These are phyloP conservation scores for Aspergillus affinis DNA, from an alignment of 495 filamentous ascomycete species.

Conservation along the genomic window DNA sequence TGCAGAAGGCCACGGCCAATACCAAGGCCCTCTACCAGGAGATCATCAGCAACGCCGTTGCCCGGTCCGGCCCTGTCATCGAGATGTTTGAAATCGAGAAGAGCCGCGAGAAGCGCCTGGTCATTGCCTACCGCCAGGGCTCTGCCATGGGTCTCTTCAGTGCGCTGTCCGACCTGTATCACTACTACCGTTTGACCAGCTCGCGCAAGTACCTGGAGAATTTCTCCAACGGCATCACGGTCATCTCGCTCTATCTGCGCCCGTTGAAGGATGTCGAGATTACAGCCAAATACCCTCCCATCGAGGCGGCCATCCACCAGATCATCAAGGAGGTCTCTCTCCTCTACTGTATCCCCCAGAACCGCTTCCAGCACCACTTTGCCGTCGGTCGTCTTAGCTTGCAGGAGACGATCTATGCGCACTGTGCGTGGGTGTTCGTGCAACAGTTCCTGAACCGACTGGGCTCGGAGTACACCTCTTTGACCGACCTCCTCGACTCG, in stretches of 20 bases:
- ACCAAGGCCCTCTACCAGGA: constrained; percentile 94
- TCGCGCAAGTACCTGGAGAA: constrained; percentile 98
- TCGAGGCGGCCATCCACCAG: constrained; percentile 95
- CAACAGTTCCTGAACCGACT: constrained; percentile 96
- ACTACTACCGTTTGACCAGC: constrained; percentile 96
- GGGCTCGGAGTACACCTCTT: constrained; percentile 85
- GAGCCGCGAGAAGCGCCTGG: constrained; percentile 84
- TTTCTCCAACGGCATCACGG: constrained; percentile 96
- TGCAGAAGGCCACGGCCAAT: constrained; percentile 93
- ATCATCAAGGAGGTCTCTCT: constrained; percentile 98
- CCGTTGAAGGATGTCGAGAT: constrained; percentile 57
- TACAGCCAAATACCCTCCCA: constrained; percentile 63
- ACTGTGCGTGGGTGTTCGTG: constrained; percentile 96
- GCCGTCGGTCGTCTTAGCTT: constrained; percentile 84
- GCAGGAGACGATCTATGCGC: constrained; percentile 95
- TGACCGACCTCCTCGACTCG: constrained; percentile 76
- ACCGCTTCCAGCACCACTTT: constrained; percentile 89
- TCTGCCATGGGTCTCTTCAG: constrained; percentile 95
- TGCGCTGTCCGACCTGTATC: constrained; percentile 91
- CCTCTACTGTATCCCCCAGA: constrained; percentile 96
- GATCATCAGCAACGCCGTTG: constrained; percentile 81
- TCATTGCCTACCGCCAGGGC: constrained; percentile 89
- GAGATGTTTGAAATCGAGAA: constrained; percentile 96
- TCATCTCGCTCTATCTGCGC: constrained; percentile 90
- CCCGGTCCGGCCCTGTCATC: constrained; percentile 87